Percentiles rank a stretch among this genome's conserved stretches.
phyloP scores from a whole-genome alignment of 306 rosid genomes.

The Vicia sativa region DNA sequence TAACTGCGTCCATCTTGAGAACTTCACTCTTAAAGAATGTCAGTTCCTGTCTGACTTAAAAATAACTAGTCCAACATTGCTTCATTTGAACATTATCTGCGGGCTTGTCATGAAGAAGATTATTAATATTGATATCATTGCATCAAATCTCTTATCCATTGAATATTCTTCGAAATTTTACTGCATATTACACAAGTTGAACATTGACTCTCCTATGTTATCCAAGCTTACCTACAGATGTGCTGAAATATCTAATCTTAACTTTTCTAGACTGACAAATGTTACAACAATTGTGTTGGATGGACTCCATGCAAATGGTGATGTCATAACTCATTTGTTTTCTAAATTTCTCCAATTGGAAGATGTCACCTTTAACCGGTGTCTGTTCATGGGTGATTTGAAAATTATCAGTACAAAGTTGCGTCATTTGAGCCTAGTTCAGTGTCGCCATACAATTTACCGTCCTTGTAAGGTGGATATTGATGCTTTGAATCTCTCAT shows the following conservation, averaged over 20 bases:
- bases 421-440: background rate
- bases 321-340: background rate
- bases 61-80: background rate
- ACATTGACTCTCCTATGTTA: too few relatives aligned
- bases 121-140: too few relatives aligned
- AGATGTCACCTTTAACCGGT: background rate
- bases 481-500: background rate
- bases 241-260: too few relatives aligned
- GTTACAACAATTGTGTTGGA: background rate
- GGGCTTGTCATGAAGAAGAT: too few relatives aligned
- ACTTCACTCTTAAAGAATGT: background rate
- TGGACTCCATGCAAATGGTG: fast-evolving
- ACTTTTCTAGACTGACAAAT: background rate
- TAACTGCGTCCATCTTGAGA: background rate
- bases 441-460: fast-evolving
- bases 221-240: too few relatives aligned
- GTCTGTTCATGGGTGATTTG: background rate
- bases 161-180: background rate
- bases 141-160: background rate
- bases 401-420: background rate
- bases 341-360: background rate
- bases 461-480: background rate
- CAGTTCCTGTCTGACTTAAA: background rate
- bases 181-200: too few relatives aligned
- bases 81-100: background rate